Evolutionary conservation across 2,329 filamentous ascomycete species (phyloP).

Genomic region (Botrytis aclada): DNA sequence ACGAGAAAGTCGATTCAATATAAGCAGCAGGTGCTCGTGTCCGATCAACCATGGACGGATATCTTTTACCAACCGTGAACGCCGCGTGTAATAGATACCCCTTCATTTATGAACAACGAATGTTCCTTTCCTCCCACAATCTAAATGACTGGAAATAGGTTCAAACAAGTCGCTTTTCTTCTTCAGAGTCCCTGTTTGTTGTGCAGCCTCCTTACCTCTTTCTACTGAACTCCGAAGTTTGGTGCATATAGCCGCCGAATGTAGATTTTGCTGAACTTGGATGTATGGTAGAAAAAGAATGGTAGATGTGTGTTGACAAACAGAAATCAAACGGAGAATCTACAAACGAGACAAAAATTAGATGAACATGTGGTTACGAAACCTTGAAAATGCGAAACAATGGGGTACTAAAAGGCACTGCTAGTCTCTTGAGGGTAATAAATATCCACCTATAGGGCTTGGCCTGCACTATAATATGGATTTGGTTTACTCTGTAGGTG

Average conservation of each 20-base stretch:
- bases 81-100: background rate
- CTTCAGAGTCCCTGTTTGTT: background rate
- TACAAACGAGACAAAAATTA: background rate
- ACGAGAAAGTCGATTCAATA: background rate
- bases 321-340: background rate
- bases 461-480: background rate
- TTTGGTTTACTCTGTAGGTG: too few relatives aligned
- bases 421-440: background rate
- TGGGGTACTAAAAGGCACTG: background rate
- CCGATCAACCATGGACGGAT: background rate
- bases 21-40: background rate
- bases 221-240: background rate
- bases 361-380: background rate
- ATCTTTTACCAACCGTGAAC: background rate
- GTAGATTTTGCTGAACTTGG: background rate
- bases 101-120: background rate
- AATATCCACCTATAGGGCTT: conserved; percentile 6
- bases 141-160: background rate
- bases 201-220: background rate
- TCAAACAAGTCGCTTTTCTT: background rate
- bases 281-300: background rate
- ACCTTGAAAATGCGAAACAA: background rate
- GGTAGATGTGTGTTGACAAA: background rate
- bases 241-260: background rate
- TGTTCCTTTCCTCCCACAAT: too few relatives aligned